Base-by-base conservation (phyloP, 129 eudicot genomes). In the Pseudognaphalium luteoalbum region DNA sequence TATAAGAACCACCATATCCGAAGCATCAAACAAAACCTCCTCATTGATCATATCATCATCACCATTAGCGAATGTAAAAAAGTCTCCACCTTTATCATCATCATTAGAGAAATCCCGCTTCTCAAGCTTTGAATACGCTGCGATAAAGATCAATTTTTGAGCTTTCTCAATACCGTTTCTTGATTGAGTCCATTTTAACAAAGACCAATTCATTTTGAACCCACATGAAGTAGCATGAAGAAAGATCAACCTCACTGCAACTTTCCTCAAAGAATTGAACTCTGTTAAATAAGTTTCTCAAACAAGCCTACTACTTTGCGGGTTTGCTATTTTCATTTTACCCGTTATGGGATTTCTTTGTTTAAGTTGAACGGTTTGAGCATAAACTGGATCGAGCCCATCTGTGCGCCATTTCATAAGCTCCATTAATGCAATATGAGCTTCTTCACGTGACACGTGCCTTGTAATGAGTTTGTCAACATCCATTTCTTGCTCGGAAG, bases 361-460 rank as follows among this genome's bases (percentile, higher is more conserved):
- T 79, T 92, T 92, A 65, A 92, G 73, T 50, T 92, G 98, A 34
- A 92, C 98, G 6, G 98, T 96, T 83, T 92, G 98, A 0, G 98
- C 98, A 60, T 92, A 92, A 10, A 90, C 98, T 0, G 98, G 94
- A 70, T 92, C 96, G 14, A 92, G 90, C 47, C 98, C 98, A 33
- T 92, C 94, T 1, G 96, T 87, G 68, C 98, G 91, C 98, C 98
- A 92, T 77, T 90, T 92, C 98, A 92, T 92, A 39, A 92, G 93
- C 78, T 92, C 98, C 96, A 90, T 92, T 37, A 92, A 67, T 0
- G 83, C 96, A 67, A 92, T 80, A 51, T 85, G 98, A 44, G 96
- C 96, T 72, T 92, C 98, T 59, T 92, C 96, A 28, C 88, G 80
- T 0, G 94, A 90, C 28, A 92, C 98, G 6, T 90, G 92, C 17